Base-by-base conservation (phyloP, 306 rosid species). In the Castanopsis chinensis region DNA sequence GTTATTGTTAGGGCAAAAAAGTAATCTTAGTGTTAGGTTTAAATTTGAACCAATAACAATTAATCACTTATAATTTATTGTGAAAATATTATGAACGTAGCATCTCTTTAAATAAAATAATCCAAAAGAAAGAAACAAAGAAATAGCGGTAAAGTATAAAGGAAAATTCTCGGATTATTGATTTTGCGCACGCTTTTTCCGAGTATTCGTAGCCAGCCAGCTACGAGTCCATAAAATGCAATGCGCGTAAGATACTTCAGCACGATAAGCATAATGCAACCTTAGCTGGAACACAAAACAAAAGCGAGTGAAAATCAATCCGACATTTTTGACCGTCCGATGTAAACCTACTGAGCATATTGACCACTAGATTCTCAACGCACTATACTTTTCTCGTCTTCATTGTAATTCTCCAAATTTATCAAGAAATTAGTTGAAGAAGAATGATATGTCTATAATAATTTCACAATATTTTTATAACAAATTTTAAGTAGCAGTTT, bases 171-270 rank as follows among this genome's bases (percentile, higher is more conserved):
- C 11, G 53, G 53, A 11, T 12, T 45, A 45, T 3, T 49, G 1
- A 11, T 49, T 12, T 49, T 11, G 53, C 53, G 4, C 17, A 49
- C 53, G 1, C 53, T 49, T 49, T 49, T 49, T 59, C 4, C 5
- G 27, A 58, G 25, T 6, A n/a, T 59, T n/a, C 23, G 23, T 59
- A 25, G 23, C 3, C 23, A 41, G 20, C 19, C 72, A 68, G 53
- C 72, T 68, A 68, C 6, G 53, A 68, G 25, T 68, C 72, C 72
- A 35, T 14, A 68, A 41, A 41, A 68, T 33, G 72, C 72, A 19
- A 68, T 53, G 55, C 73, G 55, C 73, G 30, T 61, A 21, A 67
- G 27, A 33, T 33, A 12, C 28, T 69, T n/a, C 18, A 13, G 2
- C 37, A 63, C 68, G 68, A 11, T 5, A 21, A 1, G 12, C 25